Conservation (phyloP, 2,329 filamentous ascomycete species). For the Penicillium sp. region DNA sequence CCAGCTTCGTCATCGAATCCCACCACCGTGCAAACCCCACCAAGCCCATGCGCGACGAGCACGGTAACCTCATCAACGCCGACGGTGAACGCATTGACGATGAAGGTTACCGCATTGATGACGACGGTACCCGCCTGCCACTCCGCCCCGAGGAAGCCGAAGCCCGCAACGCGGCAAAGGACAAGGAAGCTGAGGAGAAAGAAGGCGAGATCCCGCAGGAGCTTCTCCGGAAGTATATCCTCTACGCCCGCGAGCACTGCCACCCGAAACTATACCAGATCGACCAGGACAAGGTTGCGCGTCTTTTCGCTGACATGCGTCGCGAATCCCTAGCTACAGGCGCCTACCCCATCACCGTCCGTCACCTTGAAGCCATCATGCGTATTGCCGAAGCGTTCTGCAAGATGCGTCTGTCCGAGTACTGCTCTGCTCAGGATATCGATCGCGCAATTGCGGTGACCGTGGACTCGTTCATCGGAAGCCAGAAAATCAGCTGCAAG, state of each 20-base stretch:
- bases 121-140: conserved; percentile 44
- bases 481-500: conserved; percentile 97
- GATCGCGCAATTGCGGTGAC: conserved; percentile 97
- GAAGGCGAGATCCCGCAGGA: conserved; percentile 85
- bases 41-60: conserved; percentile 54
- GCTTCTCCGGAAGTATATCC: conserved; percentile 91
- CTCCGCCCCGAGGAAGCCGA: conserved; percentile 52
- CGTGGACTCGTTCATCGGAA: conserved; percentile 92
- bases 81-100: conserved; percentile 64
- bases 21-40: conserved; percentile 86
- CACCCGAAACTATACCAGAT: conserved; percentile 94
- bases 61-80: conserved; percentile 49
- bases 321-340: conserved; percentile 90
- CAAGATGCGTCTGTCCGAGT: conserved; percentile 97
- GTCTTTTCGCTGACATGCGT: conserved; percentile 95
- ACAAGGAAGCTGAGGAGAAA: conserved; percentile 55
- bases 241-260: conserved; percentile 90
- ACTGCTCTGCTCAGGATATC: conserved; percentile 87
- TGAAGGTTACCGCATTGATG: conserved; percentile 59
- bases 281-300: conserved; percentile 94
- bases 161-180: conserved; percentile 44
- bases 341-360: conserved; percentile 96
- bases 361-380: conserved; percentile 97
- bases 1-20: conserved; percentile 91
- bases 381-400: conserved; percentile 93